Conservation (phyloP, 768 basidiomycete genomes). For the Kwoniella bestiolae region DNA sequence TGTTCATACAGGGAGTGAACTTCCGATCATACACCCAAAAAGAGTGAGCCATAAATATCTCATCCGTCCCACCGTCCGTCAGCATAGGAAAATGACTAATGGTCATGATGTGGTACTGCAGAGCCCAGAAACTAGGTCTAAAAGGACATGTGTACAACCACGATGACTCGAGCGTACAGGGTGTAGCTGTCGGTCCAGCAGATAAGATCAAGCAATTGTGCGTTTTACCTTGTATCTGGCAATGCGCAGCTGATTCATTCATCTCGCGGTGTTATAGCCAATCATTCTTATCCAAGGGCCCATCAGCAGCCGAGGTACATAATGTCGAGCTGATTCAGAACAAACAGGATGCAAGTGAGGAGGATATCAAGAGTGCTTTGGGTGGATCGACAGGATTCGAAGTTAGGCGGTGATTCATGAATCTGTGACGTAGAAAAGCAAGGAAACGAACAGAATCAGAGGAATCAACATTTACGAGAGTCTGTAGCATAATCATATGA, state of each 20-base stretch:
- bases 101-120: constrained; percentile 11
- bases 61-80: too few relatives aligned
- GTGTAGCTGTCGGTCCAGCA: constrained; percentile 42
- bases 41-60: constrained; percentile 36
- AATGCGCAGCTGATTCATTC: constrained; percentile 20
- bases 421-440: background rate
- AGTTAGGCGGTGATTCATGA: constrained; percentile 16
- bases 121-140: constrained; percentile 44
- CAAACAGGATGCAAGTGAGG: constrained; percentile 30
- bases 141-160: constrained; percentile 52
- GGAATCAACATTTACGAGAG: too few relatives aligned
- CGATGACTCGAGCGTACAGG: constrained; percentile 50
- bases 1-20: constrained; percentile 36
- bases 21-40: constrained; percentile 45
- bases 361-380: constrained; percentile 31
- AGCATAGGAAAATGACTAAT: too few relatives aligned
- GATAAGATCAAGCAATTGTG: constrained; percentile 50
- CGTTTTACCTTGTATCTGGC: too few relatives aligned
- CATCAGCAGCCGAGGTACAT: constrained; percentile 44
- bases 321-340: constrained; percentile 44
- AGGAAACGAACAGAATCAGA: too few relatives aligned
- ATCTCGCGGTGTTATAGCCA: constrained; percentile 14
- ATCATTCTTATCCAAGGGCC: constrained; percentile 37
- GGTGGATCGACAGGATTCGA: constrained; percentile 24
- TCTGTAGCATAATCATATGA: too few relatives aligned